These are phyloP conservation scores for Fomitiporia mediterranea DNA, from an alignment of 1,284 basidiomycete genomes.

Conservation along the genomic window DNA sequence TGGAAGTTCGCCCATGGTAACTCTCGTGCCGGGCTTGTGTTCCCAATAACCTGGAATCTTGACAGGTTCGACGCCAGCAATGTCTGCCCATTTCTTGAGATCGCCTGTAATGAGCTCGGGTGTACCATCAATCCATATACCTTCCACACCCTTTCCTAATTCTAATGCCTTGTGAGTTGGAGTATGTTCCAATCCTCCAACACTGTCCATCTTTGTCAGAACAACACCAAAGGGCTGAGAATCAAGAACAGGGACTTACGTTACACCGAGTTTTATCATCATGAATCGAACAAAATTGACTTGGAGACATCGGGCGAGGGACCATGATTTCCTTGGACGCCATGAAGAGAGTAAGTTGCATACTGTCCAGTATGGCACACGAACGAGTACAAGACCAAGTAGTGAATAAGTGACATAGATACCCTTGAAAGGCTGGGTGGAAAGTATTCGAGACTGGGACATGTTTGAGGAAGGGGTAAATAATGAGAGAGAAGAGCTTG, in stretches of 20 bases:
- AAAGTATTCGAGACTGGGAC: neutral
- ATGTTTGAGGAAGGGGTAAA: neutral
- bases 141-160: slow-evolving; percentile 19
- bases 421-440: slow-evolving; percentile 13
- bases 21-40: slow-evolving; percentile 37
- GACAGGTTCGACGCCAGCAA: slow-evolving; percentile 20
- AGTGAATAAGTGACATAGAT: slow-evolving; percentile 3
- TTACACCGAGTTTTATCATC: neutral
- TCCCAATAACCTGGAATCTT: slow-evolving; percentile 24
- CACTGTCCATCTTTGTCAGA: neutral
- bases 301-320: slow-evolving; percentile 1
- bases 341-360: slow-evolving; percentile 1
- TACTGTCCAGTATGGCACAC: slow-evolving; percentile 10
- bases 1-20: slow-evolving; percentile 36
- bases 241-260: neutral
- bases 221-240: neutral
- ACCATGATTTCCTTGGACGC: slow-evolving; percentile 12
- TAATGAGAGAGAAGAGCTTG: too few relatives aligned
- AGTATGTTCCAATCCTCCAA: neutral
- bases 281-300: neutral
- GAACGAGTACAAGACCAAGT: neutral
- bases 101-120: slow-evolving; percentile 39
- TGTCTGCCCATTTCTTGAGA: slow-evolving; percentile 20
- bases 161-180: slow-evolving; percentile 9
- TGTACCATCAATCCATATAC: slow-evolving; percentile 21